Base-by-base conservation (phyloP, 2,329 filamentous ascomycete genomes). In the Claviceps maximensis region DNA sequence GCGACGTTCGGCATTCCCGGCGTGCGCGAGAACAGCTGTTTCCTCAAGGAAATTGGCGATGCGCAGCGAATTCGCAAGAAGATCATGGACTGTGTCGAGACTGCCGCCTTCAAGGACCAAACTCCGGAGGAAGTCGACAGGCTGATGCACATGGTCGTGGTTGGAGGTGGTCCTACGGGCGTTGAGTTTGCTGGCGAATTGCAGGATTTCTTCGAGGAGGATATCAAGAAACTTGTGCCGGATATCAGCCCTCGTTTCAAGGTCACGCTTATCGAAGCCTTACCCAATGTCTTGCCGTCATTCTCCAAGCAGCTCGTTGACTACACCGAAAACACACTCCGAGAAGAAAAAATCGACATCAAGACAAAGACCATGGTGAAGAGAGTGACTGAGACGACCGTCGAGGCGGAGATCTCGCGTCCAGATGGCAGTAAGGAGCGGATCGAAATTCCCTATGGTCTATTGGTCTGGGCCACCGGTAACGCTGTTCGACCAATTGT, bases 11-110 rank as follows among this genome's bases (percentile, higher is more conserved):
- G 90, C 62, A 97, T 98, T 64, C 89, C 89, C 53, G 93, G 93
- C 69, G 93, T 98, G 53, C 84, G 83, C 61, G 93, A 98, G 73
- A 75, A 98, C 77, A 91, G 88, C 62, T 95, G 90, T 75, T 98
- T 98, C 80, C 74, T 98, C 68, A 98, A 98, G 79, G 94, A 98
- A 74, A 95, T 98, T 66, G 83, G 80, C 59, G 94, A 98, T 69
- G 93, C 93, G 54, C 93, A 98, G 73, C 81, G 82, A 65, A 98
- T 98, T 67, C 89, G 93, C 66, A 96, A 91, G 78, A 89, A 89
- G 72, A 96, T 98, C 72, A 98, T 98, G 93, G 93, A 98, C 75
- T 98, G 93, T 69, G 90, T 95, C 62, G 93, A 98, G 75, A 96
- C 91, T 38, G 93, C 93, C 51, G 91, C 89, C 57, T 96, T 98